These are phyloP conservation scores for Penicillium sp. DNA, from an alignment of 2,329 filamentous ascomycete species.

Conservation along the genomic window DNA sequence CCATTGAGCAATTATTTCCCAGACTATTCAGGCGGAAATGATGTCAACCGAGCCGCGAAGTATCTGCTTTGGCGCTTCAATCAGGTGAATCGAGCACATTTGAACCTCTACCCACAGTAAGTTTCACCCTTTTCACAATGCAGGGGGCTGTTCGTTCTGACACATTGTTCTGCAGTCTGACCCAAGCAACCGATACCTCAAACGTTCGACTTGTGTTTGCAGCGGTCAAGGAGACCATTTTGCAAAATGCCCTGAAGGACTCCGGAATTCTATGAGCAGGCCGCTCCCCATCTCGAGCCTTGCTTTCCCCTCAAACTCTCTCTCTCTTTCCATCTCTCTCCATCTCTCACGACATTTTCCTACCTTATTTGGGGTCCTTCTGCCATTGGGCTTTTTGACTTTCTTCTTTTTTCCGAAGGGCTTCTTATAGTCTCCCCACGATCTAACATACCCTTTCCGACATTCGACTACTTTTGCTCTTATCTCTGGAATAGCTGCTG, in stretches of 20 bases:
- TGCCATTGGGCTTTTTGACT: neutral
- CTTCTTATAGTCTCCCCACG: conserved; percentile 6
- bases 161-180: conserved; percentile 65
- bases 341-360: neutral
- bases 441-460: conserved; percentile 20
- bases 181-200: conserved; percentile 97
- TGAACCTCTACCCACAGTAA: conserved; percentile 97
- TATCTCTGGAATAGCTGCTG: conserved; percentile 24
- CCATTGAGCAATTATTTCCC: conserved; percentile 95
- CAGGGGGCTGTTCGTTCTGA: neutral
- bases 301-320: neutral
- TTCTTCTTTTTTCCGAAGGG: neutral
- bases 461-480: conserved; percentile 3
- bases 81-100: conserved; percentile 92
- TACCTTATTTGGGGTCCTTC: neutral
- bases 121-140: conserved; percentile 42
- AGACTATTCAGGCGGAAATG: conserved; percentile 95
- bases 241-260: conserved; percentile 97
- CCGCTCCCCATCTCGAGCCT: neutral
- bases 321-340: neutral
- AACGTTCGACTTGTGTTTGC: conserved; percentile 98
- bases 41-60: conserved; percentile 97
- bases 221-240: conserved; percentile 96
- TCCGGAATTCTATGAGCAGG: conserved; percentile 75
- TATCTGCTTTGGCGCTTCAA: conserved; percentile 98